Base-by-base conservation (phyloP, 805 yeast species). In the Candida succiphila region DNA sequence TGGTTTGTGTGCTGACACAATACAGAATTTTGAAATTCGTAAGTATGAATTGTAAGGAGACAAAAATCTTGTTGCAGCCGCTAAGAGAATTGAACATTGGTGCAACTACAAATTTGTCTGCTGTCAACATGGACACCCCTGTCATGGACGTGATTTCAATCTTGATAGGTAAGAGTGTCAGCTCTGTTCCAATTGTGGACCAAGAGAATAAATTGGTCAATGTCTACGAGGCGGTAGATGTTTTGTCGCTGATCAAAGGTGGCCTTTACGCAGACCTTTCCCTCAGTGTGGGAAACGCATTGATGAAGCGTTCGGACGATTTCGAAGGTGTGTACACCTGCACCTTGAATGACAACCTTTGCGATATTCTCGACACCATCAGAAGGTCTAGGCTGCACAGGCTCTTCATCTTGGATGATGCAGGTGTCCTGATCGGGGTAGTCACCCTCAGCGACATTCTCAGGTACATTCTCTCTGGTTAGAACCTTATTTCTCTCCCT, bases 321-420 rank as follows among this genome's bases (percentile, higher is more conserved):
- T 92, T 89, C 48, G 97, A 92, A 58, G 98, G 99, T 38, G 97
- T 92, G 12, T 85, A 87, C 58, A 92, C 97, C 0, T 92, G 98
- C 59, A 85, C 96, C 0, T 67, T 77, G 43, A 71, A 77, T 44
- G 99, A 92, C 54, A 70, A 88, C 41, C 63, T 92, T 37, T 80
- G 89, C 40, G 85, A 94, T 13, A 81, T 92, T 37, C 71, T 92
- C 77, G 96, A 88, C 53, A 88, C 95, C 24, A 86, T 92, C 38
- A 73, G 96, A 48, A 82, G 87, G 46, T 78, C 94, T 23, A 72
- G 97, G 45, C 69, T 92, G 39, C 96, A 92, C 54, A 71, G 99
- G 55, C 70, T 92, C 51, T 85, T 88, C 49, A 87, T 92, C 21
- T 95, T 92, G 20, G 95, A 92, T 54, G 79, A 75, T n/a, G 68